These are phyloP conservation scores for Sisymbrium irio DNA, from an alignment of 345 rosid species.

Conservation along the genomic window DNA sequence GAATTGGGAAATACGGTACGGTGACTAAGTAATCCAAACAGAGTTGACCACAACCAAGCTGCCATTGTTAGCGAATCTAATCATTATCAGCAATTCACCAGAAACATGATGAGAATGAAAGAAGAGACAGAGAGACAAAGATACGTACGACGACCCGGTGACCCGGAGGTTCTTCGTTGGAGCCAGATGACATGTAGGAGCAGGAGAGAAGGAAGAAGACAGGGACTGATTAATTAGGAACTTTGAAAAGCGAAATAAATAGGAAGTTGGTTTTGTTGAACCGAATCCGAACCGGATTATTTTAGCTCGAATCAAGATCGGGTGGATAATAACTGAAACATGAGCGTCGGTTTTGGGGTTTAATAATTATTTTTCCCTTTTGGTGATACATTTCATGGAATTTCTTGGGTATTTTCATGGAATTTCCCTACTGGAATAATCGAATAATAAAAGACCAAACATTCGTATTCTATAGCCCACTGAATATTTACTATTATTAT, in stretches of 20 bases:
- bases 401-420: no score
- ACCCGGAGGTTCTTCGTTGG: conserved; percentile 6
- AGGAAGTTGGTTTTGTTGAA: neutral
- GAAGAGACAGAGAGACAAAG: neutral
- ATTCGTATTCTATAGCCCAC: no score
- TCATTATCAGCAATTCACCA: neutral
- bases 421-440: no score
- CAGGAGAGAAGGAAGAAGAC: neutral
- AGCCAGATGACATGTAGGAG: conserved; percentile 49
- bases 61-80: conserved; percentile 9
- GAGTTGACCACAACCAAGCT: conserved; percentile 74
- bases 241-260: neutral
- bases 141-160: conserved; percentile 32
- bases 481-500: no score
- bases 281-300: neutral
- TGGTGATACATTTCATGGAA: no score
- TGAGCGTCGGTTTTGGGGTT: no score
- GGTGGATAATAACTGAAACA: no score
- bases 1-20: conserved; percentile 70
- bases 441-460: no score
- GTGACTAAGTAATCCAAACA: conserved; percentile 72
- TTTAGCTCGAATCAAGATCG: no score
- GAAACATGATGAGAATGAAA: neutral
- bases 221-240: neutral
- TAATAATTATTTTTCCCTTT: neutral